A percentile compares a stretch with the other conserved stretches of the same genome.
These are phyloP conservation scores for Fusarium sp. DNA, from an alignment of 2,329 filamentous ascomycete genomes.

Conservation along the genomic window DNA sequence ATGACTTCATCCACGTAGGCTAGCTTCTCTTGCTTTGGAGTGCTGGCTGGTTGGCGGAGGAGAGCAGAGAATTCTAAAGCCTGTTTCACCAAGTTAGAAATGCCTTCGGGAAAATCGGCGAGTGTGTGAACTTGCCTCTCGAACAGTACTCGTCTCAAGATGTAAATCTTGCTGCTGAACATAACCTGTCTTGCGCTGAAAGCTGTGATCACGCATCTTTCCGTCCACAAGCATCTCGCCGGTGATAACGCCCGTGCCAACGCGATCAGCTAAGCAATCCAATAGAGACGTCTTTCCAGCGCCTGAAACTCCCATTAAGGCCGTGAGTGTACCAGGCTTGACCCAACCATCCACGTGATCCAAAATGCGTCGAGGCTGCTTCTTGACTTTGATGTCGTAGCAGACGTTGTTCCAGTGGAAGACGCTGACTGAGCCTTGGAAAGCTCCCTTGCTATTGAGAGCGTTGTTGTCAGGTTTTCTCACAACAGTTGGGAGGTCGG, in stretches of 20 bases:
- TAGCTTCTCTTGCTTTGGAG: slow-evolving; percentile 58
- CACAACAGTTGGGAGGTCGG: neutral
- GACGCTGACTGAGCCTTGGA: slow-evolving; percentile 42
- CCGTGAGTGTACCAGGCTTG: slow-evolving; percentile 76
- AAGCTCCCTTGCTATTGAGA: slow-evolving; percentile 1
- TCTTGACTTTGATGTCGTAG: slow-evolving; percentile 76
- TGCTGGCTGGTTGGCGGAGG: slow-evolving; percentile 53
- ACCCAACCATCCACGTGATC: slow-evolving; percentile 79
- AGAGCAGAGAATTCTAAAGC: slow-evolving; percentile 52
- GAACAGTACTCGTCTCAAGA: slow-evolving; percentile 54
- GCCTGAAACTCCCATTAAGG: slow-evolving; percentile 63
- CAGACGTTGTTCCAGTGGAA: slow-evolving; percentile 78
- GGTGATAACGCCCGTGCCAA: slow-evolving; percentile 73
- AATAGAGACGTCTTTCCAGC: slow-evolving; percentile 73
- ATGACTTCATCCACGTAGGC: slow-evolving; percentile 63
- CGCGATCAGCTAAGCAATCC: slow-evolving; percentile 70
- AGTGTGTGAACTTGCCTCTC: slow-evolving; percentile 17
- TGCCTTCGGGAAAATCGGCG: rapidly evolving
- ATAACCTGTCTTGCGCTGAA: slow-evolving; percentile 77
- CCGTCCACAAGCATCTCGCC: slow-evolving; percentile 77
- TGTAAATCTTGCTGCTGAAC: slow-evolving; percentile 72
- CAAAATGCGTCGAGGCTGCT: slow-evolving; percentile 71
- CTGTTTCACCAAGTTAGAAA: slow-evolving; percentile 12
- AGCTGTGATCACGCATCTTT: slow-evolving; percentile 68
- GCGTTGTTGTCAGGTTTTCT: neutral